These are phyloP conservation scores for Opeltia flavorubescens DNA, from an alignment of 495 filamentous ascomycete species.

Conservation along the genomic window DNA sequence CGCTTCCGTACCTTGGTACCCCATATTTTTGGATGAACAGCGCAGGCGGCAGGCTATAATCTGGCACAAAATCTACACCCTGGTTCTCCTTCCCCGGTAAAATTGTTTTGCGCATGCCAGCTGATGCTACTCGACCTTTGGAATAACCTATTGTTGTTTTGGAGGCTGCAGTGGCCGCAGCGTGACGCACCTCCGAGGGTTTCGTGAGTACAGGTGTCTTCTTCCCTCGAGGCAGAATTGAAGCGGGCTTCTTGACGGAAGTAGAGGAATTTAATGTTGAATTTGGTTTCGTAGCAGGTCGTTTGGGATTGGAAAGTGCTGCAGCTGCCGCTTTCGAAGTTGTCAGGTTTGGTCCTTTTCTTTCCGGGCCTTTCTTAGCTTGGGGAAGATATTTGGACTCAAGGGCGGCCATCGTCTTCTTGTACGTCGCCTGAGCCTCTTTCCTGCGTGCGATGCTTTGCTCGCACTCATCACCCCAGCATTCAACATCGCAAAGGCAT, in stretches of 20 bases:
- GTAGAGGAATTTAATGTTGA: conserved; percentile 21
- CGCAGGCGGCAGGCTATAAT: conserved; percentile 25
- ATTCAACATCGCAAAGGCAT: conserved; percentile 14
- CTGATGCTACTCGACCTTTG: conserved; percentile 54
- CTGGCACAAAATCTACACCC: conserved; percentile 6
- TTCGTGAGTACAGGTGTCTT: conserved; percentile 26
- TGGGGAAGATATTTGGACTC: conserved; percentile 34
- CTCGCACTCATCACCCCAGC: conserved; percentile 12
- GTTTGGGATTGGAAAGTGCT: conserved; percentile 32
- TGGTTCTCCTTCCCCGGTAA: conserved; percentile 4
- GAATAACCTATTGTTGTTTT: conserved; percentile 69
- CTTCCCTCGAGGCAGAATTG: conserved; percentile 25
- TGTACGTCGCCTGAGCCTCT: conserved; percentile 23
- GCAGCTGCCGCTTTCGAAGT: conserved; percentile 40
- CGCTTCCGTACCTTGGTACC: conserved; percentile 25
- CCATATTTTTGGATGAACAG: conserved; percentile 32
- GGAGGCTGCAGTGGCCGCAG: conserved; percentile 51
- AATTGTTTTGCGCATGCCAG: conserved; percentile 24
- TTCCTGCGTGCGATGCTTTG: conserved; percentile 7
- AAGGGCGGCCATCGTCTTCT: conserved; percentile 54
- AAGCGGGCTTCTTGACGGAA: conserved; percentile 26
- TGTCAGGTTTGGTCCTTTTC: conserved; percentile 25
- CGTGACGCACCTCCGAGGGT: conserved; percentile 39
- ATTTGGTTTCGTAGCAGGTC: conserved; percentile 14
- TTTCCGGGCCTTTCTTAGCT: conserved; percentile 9